Evolutionary conservation across 371 early-diverging fungal genomes (phyloP), one percentile per base, ranked within the genome.

Genomic region (Encephalitozoon romaleae): DNA sequence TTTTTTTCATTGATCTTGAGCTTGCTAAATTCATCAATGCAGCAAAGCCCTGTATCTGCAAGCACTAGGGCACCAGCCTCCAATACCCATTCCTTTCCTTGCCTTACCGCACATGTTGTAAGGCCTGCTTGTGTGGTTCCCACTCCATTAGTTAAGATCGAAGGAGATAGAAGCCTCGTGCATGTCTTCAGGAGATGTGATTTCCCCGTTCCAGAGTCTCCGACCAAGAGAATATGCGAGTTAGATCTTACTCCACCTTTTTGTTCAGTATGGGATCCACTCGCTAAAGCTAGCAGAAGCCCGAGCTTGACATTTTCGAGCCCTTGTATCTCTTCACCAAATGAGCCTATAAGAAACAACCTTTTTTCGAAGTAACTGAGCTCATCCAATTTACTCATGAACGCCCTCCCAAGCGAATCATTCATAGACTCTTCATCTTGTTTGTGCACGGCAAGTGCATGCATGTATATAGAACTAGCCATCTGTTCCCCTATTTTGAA

Each of bases 51-150:
- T 70, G 92, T 93, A 83, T 99, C 98, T 83, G 92, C 90, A 72
- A 97, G 87, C 0, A 97, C 96, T 51, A 99, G 86, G 0, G 99
- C 99, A 87, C 99, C 99, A 84, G 94, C 91, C 84, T 99, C 99
- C 9, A 85, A 65, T 21, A 77, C 47, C 85, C 85, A 85, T 12
- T 85, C 83, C 18, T 77, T 78, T 53, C 82, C 84, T 59, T 85
- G 82, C 11, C 75, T 67, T 9, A 81, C 63, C 15, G 85, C 85
- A 76, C 85, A 85, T 6, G 81, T 79, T 8, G 85, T 85, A 6
- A 85, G 78, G 0, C 85, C 85, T 26, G 85, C 85, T 30, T 83
- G 81, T 25, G 78, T 45, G 32, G 84, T 83, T 23, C 83, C 81
- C 1, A 68, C 67, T 11, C 85, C 85, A 72, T 80, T 85, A 6